Evolutionary conservation across 371 early-diverging fungal species (phyloP), one percentile per base, ranked within the genome.

Genomic region (Mortierella sp.): DNA sequence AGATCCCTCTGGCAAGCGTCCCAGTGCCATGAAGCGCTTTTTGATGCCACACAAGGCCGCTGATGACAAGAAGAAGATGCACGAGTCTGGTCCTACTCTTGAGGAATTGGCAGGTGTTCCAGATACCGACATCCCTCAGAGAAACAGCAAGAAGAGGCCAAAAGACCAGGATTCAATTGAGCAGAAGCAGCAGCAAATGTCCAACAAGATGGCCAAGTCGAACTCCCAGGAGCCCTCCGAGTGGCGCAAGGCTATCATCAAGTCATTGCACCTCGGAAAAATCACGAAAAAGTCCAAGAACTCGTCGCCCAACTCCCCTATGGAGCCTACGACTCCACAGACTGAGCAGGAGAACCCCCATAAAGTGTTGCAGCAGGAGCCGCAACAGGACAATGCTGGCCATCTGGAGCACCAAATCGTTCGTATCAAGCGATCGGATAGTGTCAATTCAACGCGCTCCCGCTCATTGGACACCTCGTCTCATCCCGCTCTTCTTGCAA

Each of bases 211-310:
- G 64, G 55, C 24, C 39, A 70, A 64, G 29, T 51, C 57, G 22
- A 71, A 60, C 41, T 55, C 64, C 14, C 56, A 53, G 10, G 64
- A 66, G 16, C 70, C 52, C 12, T 46, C 61, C 1, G 66, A 73
- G 14, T 73, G 73, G 73, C 57, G 67, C 17, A 67, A 57, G 43
- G 57, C 67, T 27, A 47, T 73, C 27, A 52, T 73, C 58, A 62
- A 54, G 49, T 73, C 73, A 0, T 19, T 73, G 7, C 73, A 63
- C 22, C 29, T 73, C 12, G 73, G 67, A 5, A 57, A 59, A 8
- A 22, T 34, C 9, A 14, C n/a, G 12, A 52, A 44, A 7, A 63
- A 55, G 24, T 13, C 29, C 27, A 48, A 54, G 24, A 25, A 24
- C 16, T 29, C 31, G 22, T 8, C 43, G 6, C 21, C 43, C 14